A percentile compares a stretch with the other conserved stretches of the same genome.
phyloP scores from a whole-genome alignment of 139 green algal species.

The Limnomonas spitsbergensis region DNA sequence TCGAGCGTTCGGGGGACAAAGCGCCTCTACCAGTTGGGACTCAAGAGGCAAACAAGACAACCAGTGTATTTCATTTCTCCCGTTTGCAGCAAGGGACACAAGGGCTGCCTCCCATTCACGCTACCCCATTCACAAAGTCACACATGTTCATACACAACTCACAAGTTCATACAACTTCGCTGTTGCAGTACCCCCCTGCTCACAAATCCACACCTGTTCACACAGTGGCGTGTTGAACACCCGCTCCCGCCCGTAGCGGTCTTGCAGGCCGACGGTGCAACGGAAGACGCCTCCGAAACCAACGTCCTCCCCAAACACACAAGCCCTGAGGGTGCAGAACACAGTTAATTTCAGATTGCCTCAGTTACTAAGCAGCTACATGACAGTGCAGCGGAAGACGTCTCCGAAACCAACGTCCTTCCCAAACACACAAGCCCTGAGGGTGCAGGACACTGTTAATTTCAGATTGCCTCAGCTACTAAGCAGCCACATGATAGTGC shows the following conservation, averaged over 20 bases:
- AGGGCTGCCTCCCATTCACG: too few species aligned
- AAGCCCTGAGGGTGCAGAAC: conserved; percentile 57
- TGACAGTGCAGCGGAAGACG: conserved; percentile 88
- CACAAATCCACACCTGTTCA: conserved; percentile 64
- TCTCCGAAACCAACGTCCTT: conserved; percentile 91
- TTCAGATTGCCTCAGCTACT: too few species aligned
- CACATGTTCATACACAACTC: neutral
- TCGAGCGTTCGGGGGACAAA: too few species aligned
- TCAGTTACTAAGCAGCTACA: too few species aligned
- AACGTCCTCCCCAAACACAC: conserved; percentile 90
- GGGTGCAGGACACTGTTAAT: too few species aligned
- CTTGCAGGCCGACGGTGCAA: conserved; percentile 76
- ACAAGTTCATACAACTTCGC: neutral
- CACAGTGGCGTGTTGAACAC: conserved; percentile 94
- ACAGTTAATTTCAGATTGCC: too few species aligned
- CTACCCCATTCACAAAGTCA: too few species aligned
- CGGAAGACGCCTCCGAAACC: conserved; percentile 91
- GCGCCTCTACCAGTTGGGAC: too few species aligned
- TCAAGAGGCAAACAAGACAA: too few species aligned
- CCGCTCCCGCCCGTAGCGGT: conserved; percentile 66
- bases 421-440: conserved; percentile 76
- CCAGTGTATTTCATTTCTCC: too few species aligned
- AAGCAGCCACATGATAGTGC: too few species aligned
- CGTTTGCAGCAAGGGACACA: too few species aligned
- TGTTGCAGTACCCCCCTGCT: neutral